Percentiles rank a stretch among this genome's conserved stretches.
Conservation (phyloP, 768 basidiomycete genomes). For the Kwoniella dejecticola region DNA sequence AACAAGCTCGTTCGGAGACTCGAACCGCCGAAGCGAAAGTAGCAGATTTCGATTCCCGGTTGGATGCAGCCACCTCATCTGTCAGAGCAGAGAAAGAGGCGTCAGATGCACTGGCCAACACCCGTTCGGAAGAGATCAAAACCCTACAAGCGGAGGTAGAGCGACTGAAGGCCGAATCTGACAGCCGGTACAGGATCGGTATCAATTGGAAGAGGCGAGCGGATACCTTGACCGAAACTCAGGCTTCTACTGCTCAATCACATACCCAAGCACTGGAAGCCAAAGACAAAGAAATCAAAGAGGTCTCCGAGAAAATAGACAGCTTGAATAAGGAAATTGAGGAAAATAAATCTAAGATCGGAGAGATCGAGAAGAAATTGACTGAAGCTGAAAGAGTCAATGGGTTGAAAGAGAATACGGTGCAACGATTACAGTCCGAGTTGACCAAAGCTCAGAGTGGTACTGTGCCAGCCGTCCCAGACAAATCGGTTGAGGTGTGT, state of each 20-base stretch:
- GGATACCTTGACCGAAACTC: conserved; percentile 25
- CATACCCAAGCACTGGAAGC: conserved; percentile 20
- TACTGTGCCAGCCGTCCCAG: not conserved
- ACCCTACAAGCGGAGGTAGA: conserved; percentile 31
- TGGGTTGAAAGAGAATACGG: conserved; percentile 35
- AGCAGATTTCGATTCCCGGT: conserved; percentile 35
- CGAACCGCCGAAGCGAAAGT: conserved; percentile 36
- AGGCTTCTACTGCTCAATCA: conserved; percentile 14
- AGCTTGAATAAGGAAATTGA: conserved; percentile 29
- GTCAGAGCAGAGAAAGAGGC: conserved; percentile 42
- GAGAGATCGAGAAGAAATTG: conserved; percentile 39
- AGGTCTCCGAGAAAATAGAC: conserved; percentile 18
- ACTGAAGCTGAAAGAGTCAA: conserved; percentile 22
- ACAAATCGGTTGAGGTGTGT: conserved; percentile 29
- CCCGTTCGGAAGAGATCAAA: conserved; percentile 36
- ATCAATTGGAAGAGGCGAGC: conserved; percentile 40
- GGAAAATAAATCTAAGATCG: conserved; percentile 26
- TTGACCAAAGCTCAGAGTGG: conserved; percentile 27
- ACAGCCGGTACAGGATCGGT: conserved; percentile 33
- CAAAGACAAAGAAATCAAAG: conserved; percentile 41
- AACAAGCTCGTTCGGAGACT: conserved; percentile 37
- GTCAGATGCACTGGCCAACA: conserved; percentile 35
- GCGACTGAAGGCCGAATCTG: conserved; percentile 28
- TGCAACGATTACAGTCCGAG: conserved; percentile 41
- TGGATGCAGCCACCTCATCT: conserved; percentile 33